Evolutionary conservation across 441 rosid genomes (phyloP).

Genomic region (Adansonia gregorii): DNA sequence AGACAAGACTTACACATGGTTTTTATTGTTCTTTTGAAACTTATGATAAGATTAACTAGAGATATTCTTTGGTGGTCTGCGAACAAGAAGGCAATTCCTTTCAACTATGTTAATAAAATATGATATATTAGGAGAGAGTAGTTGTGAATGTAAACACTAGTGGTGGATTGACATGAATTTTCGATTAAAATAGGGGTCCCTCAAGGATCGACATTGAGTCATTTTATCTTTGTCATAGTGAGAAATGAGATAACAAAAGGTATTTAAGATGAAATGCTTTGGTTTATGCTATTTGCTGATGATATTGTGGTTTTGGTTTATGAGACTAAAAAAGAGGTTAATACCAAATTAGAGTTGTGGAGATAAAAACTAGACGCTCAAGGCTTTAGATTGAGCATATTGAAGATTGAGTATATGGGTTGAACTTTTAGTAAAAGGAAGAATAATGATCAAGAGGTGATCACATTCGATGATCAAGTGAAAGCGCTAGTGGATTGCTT

Average conservation of each 20-base stretch:
- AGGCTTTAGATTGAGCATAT: not conserved
- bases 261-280: conserved; percentile 4
- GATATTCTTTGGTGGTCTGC: no score
- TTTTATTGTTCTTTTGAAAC: no score
- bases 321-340: conserved; percentile 11
- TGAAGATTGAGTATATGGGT: not conserved
- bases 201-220: no score
- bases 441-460: conserved; percentile 11
- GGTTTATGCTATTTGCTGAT: not conserved
- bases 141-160: no score
- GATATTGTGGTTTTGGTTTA: not conserved
- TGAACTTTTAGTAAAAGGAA: not conserved
- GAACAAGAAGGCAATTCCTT: no score
- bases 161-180: no score
- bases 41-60: no score
- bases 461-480: not conserved
- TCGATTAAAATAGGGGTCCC: no score
- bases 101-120: no score
- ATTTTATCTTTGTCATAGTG: not conserved
- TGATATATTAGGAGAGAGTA: no score
- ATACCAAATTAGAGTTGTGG: conserved; percentile 6
- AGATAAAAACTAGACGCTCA: not conserved
- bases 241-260: not conserved
- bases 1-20: no score
- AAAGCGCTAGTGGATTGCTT: not conserved